Base-by-base conservation (phyloP, 495 filamentous ascomycete species). In the Halenospora varia region DNA sequence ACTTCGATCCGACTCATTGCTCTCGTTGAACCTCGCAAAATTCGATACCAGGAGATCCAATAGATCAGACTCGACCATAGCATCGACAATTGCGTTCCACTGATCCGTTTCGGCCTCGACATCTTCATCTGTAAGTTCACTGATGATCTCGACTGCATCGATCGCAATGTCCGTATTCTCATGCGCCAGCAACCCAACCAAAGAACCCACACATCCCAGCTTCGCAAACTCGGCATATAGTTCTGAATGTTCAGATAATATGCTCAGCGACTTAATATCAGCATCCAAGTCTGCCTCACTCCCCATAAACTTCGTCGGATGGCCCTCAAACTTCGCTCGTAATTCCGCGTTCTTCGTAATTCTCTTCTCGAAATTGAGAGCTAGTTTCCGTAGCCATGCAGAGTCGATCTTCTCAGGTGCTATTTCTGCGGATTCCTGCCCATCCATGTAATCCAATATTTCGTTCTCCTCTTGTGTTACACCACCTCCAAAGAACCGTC, bases 121-220 rank as follows among this genome's bases (percentile, higher is more conserved):
- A 69, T 97, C 94, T 66, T 97, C 93, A 66, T 96, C 94, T 17
- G 90, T 96, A 61, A 99, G 72, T 76, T 99, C 94, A 57, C 82
- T 83, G 52, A 99, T 85, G 41, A 96, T 92, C 68, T 97, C 90
- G 3, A 97, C 84, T 0, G 86, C 88, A 64, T 87, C 90, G 60
- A 97, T 96, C 6, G 94, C 92, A 60, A 99, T 96, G 70, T 99
- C 94, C 1, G 92, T 90, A 71, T 99, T 99, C 64, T 99, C 94
- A 67, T 97, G 94, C 6, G 93, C 86, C 23, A 99, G 73, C 49
- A 99, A 70, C 0, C 84, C 80, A 0, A 96, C 88, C 53, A 99
- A 71, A 17, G 86, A 89, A 0, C 71, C 84, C 0, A 86, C 85
- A 57, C 86, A 88, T 24, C 91, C 94, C 52, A 96, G 68, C 51